These are phyloP conservation scores for Baeospora myosura DNA, from an alignment of 1,284 basidiomycete species.

Conservation along the genomic window DNA sequence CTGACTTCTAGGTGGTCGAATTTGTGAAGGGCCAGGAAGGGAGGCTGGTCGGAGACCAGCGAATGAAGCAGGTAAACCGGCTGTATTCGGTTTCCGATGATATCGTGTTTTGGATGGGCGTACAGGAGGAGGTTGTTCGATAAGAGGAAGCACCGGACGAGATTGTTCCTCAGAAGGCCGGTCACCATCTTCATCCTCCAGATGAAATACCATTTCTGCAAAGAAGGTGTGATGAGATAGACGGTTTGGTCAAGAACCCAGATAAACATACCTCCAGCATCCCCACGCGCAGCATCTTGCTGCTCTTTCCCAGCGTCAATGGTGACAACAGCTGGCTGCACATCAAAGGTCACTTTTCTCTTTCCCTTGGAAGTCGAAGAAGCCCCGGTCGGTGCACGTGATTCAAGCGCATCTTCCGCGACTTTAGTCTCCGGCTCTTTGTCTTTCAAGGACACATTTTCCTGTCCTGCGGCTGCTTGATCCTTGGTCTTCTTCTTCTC, in stretches of 20 bases:
- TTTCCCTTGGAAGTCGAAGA: constrained; percentile 39
- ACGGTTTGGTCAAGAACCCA: constrained; percentile 8
- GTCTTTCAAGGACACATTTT: constrained; percentile 7
- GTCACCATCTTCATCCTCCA: constrained; percentile 44
- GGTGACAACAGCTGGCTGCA: constrained; percentile 46
- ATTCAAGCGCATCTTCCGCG: constrained; percentile 13
- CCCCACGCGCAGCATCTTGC: constrained; percentile 24
- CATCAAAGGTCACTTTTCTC: constrained; percentile 68
- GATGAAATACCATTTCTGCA: constrained; percentile 60
- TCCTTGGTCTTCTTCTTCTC: constrained; percentile 4
- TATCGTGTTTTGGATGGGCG: constrained; percentile 26
- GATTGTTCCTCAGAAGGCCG: constrained; percentile 22
- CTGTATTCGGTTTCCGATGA: constrained; percentile 22
- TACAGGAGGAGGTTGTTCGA: constrained; percentile 32
- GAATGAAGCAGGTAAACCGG: constrained; percentile 48
- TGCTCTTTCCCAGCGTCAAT: constrained; percentile 31
- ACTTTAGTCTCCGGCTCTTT: constrained; percentile 13
- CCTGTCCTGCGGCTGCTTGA: constrained; percentile 1
- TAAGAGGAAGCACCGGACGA: constrained; percentile 32
- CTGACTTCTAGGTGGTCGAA: constrained; percentile 32
- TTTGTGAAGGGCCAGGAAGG: constrained; percentile 51
- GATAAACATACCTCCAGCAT: constrained; percentile 1
- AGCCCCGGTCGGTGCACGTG: constrained; percentile 21
- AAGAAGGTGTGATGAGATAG: constrained; percentile 9
- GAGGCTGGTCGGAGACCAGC: constrained; percentile 59